Conservation (phyloP, 805 yeast species). For the Yarrowia keelungensis region DNA sequence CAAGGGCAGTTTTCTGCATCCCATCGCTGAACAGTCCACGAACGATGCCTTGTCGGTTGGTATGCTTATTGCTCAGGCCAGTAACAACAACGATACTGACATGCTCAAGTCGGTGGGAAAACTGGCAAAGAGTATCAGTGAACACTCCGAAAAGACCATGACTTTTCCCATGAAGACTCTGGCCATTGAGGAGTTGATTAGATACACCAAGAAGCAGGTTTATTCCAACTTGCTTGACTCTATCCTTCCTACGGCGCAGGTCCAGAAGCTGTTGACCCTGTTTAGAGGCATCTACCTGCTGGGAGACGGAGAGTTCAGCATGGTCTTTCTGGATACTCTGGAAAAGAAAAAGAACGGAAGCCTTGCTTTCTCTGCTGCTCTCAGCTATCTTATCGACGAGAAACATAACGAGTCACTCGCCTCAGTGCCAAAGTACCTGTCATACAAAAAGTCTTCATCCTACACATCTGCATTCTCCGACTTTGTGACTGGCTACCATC, state of each 20-base stretch:
- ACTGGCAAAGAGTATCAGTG: constrained; percentile 8
- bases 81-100: constrained; percentile 5
- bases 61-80: constrained; percentile 23
- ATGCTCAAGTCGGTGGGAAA: constrained; percentile 16
- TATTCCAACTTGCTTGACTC: constrained; percentile 5
- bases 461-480: constrained; percentile 42
- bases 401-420: constrained; percentile 15
- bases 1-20: constrained; percentile 35
- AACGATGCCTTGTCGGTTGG: constrained; percentile 22
- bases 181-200: constrained; percentile 12
- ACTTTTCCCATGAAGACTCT: constrained; percentile 10
- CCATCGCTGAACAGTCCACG: constrained; percentile 37
- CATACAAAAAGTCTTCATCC: constrained; percentile 18
- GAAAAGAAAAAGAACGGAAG: constrained; percentile 16
- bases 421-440: neutral
- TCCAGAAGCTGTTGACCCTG: constrained; percentile 1
- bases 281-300: constrained; percentile 20
- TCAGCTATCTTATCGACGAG: constrained; percentile 20
- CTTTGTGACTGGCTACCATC: constrained; percentile 40
- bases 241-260: constrained; percentile 6
- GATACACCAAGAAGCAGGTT: constrained; percentile 17
- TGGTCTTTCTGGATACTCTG: constrained; percentile 24
- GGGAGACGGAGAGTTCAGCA: constrained; percentile 27
- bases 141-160: constrained; percentile 4
- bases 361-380: constrained; percentile 3